A percentile compares a stretch with the other conserved stretches of the same genome.
Evolutionary conservation across 2,329 filamentous ascomycete genomes (phyloP).

Genomic region (Ophiostoma pallidulum): DNA sequence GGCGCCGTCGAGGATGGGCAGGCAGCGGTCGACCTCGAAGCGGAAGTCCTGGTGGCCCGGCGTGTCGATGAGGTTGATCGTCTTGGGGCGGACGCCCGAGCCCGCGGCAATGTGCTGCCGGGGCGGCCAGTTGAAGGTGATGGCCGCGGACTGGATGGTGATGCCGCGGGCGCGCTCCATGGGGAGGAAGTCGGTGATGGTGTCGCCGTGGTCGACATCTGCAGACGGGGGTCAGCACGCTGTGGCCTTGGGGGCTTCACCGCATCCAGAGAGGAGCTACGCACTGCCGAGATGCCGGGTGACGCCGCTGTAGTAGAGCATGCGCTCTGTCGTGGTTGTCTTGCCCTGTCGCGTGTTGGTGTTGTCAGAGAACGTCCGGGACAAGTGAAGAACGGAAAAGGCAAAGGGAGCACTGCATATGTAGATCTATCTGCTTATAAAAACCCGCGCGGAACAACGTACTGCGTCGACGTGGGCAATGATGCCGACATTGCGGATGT

Average conservation of each 20-base stretch:
- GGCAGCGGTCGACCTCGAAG: conserved; percentile 86
- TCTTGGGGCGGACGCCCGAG: conserved; percentile 43
- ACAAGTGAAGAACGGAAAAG: no score
- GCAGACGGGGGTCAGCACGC: not conserved
- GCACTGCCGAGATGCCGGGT: conserved; percentile 71
- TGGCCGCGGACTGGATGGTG: conserved; percentile 94
- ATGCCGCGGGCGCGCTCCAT: conserved; percentile 88
- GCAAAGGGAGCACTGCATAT: no score
- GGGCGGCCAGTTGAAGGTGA: conserved; percentile 84
- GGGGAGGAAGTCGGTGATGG: conserved; percentile 92
- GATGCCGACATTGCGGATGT: conserved; percentile 91
- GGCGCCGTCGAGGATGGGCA: conserved; percentile 35
- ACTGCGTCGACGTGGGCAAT: conserved; percentile 96
- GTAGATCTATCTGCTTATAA: no score
- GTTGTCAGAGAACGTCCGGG: no score
- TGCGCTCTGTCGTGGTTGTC: conserved; percentile 96
- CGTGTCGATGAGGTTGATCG: conserved; percentile 88
- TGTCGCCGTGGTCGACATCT: conserved; percentile 95
- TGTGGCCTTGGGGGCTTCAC: no score
- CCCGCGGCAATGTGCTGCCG: conserved; percentile 26
- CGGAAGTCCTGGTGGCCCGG: conserved; percentile 96
- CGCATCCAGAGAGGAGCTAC: conserved; percentile 19
- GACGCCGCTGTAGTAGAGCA: conserved; percentile 93
- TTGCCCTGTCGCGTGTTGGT: no score
- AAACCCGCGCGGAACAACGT: no score